phyloP scores from a whole-genome alignment of 257 asterid genomes.

The Apocynum venetum region DNA sequence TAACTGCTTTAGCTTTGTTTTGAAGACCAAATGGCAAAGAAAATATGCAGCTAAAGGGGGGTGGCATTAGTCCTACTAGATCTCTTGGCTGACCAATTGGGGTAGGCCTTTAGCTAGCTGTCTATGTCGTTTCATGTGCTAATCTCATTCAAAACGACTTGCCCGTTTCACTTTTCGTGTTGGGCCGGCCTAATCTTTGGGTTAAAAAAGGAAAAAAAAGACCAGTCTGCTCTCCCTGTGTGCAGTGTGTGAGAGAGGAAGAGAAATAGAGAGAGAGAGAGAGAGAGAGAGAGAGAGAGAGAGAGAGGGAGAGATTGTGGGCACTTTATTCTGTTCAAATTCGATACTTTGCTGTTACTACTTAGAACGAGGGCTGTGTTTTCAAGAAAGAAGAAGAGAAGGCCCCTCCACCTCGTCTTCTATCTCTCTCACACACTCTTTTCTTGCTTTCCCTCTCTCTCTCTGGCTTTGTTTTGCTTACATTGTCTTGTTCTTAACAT shows the following conservation, averaged over 20 bases:
- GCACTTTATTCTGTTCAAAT: conserved; percentile 84
- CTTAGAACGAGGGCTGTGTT: conserved; percentile 55
- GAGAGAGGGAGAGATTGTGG: conserved; percentile 11
- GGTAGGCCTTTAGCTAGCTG: conserved; percentile 37
- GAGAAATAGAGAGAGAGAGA: neutral
- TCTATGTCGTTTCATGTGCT: conserved; percentile 42
- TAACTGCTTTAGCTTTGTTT: conserved; percentile 30
- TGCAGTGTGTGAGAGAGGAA: conserved; percentile 40
- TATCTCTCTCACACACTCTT: conserved; percentile 31
- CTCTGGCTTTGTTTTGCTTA: conserved; percentile 26
- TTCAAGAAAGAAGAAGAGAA: conserved; percentile 34
- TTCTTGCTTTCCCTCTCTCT: conserved; percentile 33
- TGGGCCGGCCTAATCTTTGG: conserved; percentile 47
- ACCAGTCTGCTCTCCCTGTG: conserved; percentile 29
- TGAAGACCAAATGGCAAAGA: conserved; percentile 26
- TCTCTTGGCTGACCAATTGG: conserved; percentile 53
- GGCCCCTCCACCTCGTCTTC: conserved; percentile 12
- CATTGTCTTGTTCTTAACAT: conserved; percentile 55
- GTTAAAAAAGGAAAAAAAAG: conserved; percentile 25
- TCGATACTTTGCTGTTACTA: conserved; percentile 55
- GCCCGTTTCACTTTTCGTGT: conserved; percentile 37
- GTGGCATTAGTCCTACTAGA: conserved; percentile 36
- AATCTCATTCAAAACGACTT: conserved; percentile 38
- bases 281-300: no score
- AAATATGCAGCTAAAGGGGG: conserved; percentile 33